Conservation (phyloP, 345 rosid genomes). For the Garcia nutans region DNA sequence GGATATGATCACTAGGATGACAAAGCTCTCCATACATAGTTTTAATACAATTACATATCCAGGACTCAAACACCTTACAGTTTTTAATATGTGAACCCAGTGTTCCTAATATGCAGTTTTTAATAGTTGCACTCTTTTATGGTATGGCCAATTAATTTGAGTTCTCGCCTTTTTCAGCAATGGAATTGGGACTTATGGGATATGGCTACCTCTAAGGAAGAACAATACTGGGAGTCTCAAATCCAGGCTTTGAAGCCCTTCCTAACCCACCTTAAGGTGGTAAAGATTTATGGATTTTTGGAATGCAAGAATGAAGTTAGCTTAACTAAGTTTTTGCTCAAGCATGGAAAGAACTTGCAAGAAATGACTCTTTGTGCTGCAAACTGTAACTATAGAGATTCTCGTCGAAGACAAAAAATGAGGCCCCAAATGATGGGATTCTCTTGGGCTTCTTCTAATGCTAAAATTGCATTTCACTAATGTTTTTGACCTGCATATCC, state of each 20-base stretch:
- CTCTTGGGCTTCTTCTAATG: conserved; percentile 75
- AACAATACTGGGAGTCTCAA: conserved; percentile 72
- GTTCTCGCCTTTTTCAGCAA: conserved; percentile 39
- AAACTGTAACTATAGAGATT: conserved; percentile 51
- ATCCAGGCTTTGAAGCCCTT: conserved; percentile 46
- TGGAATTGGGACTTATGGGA: conserved; percentile 80
- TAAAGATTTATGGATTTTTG: conserved; percentile 67
- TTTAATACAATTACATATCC: too few relatives aligned
- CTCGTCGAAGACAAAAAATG: conserved; percentile 56
- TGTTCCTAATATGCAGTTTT: too few relatives aligned
- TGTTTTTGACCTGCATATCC: neutral
- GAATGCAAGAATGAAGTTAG: conserved; percentile 78
- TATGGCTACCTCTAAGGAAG: conserved; percentile 52
- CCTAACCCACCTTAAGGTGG: conserved; percentile 55
- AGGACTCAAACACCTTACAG: too few relatives aligned
- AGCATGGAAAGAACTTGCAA: conserved; percentile 71
- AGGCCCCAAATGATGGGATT: conserved; percentile 68
- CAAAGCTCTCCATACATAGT: too few relatives aligned
- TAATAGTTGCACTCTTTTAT: too few relatives aligned
- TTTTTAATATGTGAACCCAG: too few relatives aligned
- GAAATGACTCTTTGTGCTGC: conserved; percentile 62
- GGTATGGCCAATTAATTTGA: neutral
- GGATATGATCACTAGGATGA: too few relatives aligned
- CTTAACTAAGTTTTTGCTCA: conserved; percentile 67
- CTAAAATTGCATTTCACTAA: conserved; percentile 46